Percentiles rank a stretch among this genome's conserved stretches.
phyloP scores from a whole-genome alignment of 2,329 filamentous ascomycete species.

The Aspergillus sp. region DNA sequence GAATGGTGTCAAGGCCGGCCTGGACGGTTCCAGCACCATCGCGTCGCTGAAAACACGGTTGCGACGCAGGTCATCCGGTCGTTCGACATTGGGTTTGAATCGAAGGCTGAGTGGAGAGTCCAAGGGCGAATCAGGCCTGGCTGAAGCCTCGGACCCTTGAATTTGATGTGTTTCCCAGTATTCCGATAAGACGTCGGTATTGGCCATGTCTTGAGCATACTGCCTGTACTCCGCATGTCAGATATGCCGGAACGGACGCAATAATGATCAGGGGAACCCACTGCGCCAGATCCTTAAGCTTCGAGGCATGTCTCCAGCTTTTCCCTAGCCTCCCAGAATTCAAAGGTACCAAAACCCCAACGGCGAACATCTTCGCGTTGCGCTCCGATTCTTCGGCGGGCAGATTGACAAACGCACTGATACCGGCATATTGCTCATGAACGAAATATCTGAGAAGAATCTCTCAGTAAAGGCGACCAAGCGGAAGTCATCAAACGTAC shows the following conservation, averaged over 20 bases:
- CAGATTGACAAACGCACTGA: constrained; percentile 84
- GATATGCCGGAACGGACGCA: constrained; percentile 1
- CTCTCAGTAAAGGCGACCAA: constrained; percentile 5
- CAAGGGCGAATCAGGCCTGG: constrained; percentile 39
- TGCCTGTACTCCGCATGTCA: constrained; percentile 22
- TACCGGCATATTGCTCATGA: constrained; percentile 70
- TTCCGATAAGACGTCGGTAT: constrained; percentile 57
- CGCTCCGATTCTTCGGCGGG: constrained; percentile 69
- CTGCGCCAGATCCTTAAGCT: constrained; percentile 64
- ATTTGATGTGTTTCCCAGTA: constrained; percentile 60
- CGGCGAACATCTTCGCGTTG: constrained; percentile 85
- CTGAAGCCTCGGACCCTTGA: constrained; percentile 28
- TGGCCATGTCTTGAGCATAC: constrained; percentile 56
- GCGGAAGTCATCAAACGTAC: constrained; percentile 22
- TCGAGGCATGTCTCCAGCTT: constrained; percentile 77
- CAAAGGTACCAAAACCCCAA: constrained; percentile 77
- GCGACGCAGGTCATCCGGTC: constrained; percentile 20
- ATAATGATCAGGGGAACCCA: constrained; percentile 29
- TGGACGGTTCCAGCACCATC: constrained; percentile 30
- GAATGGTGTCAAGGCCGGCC: constrained; percentile 59
- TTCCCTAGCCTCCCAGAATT: constrained; percentile 78
- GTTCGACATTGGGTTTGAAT: constrained; percentile 45
- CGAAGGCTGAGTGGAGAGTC: constrained; percentile 43
- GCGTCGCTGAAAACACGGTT: constrained; percentile 35
- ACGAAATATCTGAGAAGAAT: constrained; percentile 68